Conservation (phyloP, 2,329 filamentous ascomycete genomes). For the Thyridium curvatum region DNA sequence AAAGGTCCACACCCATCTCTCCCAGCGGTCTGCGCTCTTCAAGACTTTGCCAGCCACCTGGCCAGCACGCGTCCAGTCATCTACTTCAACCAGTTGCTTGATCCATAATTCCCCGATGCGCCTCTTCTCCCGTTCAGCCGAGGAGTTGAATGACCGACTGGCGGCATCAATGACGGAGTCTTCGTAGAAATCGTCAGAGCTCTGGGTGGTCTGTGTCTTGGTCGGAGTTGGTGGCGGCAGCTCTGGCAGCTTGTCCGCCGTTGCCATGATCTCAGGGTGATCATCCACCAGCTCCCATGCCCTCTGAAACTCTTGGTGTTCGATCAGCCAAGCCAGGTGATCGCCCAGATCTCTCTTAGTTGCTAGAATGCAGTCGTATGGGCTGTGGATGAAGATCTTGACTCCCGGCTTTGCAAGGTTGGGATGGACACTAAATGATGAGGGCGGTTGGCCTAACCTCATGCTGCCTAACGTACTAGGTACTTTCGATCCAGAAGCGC, state of each 20-base stretch:
- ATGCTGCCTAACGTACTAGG: conserved; percentile 30
- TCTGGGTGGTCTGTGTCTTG: conserved; percentile 23
- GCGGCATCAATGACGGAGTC: conserved; percentile 61
- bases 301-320: conserved; percentile 72
- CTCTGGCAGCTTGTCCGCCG: conserved; percentile 33
- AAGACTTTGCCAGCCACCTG: conserved; percentile 78
- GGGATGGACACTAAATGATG: conserved; percentile 39
- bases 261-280: conserved; percentile 66
- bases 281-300: conserved; percentile 88
- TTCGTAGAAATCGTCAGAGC: conserved; percentile 65
- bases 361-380: conserved; percentile 91
- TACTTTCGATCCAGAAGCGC: conserved; percentile 41
- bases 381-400: conserved; percentile 90
- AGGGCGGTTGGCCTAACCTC: conserved; percentile 8
- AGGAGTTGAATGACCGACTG: conserved; percentile 52
- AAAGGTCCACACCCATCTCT: conserved; percentile 93
- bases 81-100: conserved; percentile 69
- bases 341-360: conserved; percentile 82
- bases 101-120: conserved; percentile 92
- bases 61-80: conserved; percentile 73
- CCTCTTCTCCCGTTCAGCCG: conserved; percentile 79
- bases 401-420: conserved; percentile 49
- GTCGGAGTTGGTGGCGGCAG: conserved; percentile 32
- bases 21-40: conserved; percentile 75
- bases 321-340: conserved; percentile 78